Percentiles rank a stretch among this genome's conserved stretches.
phyloP scores from a whole-genome alignment of 1,284 basidiomycete species.

The Heterobasidion parviporum region DNA sequence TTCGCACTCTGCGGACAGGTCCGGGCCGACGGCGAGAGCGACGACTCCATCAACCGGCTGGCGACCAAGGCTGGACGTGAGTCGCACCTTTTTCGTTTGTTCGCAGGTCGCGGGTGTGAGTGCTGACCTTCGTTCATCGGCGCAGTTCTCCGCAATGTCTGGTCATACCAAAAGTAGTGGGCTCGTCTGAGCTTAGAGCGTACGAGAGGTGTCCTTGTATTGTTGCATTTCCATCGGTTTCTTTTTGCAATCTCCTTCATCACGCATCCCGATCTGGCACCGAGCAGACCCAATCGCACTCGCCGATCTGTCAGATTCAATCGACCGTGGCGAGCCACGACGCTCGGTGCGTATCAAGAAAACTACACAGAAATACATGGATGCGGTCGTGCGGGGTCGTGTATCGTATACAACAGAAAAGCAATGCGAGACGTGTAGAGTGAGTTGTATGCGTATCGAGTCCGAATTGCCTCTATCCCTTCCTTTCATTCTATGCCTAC shows the following conservation, averaged over 20 bases:
- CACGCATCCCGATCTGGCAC: background rate
- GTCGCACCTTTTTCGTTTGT: slow-evolving; percentile 26
- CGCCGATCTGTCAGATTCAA: too few species aligned
- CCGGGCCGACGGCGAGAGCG: slow-evolving; percentile 91
- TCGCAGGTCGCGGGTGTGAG: background rate
- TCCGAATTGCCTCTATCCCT: background rate
- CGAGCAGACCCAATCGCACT: too few species aligned
- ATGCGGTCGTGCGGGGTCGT: background rate
- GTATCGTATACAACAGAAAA: background rate
- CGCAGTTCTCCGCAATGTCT: slow-evolving; percentile 67
- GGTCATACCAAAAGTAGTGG: slow-evolving; percentile 68
- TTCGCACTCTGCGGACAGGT: slow-evolving; percentile 95
- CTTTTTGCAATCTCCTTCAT: slow-evolving; percentile 2
- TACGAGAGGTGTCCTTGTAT: background rate
- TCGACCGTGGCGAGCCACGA: background rate
- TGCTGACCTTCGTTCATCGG: background rate
- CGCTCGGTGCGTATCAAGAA: background rate
- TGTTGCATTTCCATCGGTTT: background rate
- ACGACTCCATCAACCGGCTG: slow-evolving; percentile 95
- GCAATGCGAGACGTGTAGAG: too few species aligned
- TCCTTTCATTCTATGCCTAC: slow-evolving; percentile 14
- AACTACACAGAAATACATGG: background rate
- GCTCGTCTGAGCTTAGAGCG: background rate
- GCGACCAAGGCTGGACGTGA: slow-evolving; percentile 92
- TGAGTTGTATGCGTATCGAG: background rate